Evolutionary conservation across 805 yeast genomes (phyloP), one percentile per base, ranked within the genome.

Genomic region (Saccharomycopsis selenospora): DNA sequence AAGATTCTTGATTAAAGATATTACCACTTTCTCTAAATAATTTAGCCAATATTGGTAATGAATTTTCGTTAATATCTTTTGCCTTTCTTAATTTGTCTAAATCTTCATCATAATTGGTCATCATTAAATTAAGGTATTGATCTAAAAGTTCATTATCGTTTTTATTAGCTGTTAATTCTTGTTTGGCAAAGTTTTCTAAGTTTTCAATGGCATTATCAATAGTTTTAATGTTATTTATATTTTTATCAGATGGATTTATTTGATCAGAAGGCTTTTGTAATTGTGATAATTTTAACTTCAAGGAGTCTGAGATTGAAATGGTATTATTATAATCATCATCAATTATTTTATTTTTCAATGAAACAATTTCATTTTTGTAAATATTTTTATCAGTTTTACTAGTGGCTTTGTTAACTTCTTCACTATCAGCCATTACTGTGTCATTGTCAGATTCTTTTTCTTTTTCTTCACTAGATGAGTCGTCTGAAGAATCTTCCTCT

Each of bases 11-110:
- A 55, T 73, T 77, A 58, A 75, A 76, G 53, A 76, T 62, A 57
- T 75, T 72, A 25, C 71, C 69, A 25, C 78, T 75, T 22, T 71
- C 68, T 59, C 73, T 77, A 45, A 76, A 66, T 14, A 75, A 60
- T 50, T 68, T 70, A 7, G 79, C 80, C 54, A 76, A 61, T 41
- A 73, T 56, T n/a, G 70, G 70, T 50, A 76, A 66, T 10, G 78
- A 73, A 49, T 65, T 66, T 23, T 62, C 67, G 8, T 57, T 59
- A 55, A 77, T 76, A 55, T 76, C 80, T 4, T 73, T 75, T 48
- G 71, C 71, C 52, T 68, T 64, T 48, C 82, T 67, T 51, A 77
- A 63, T 47, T 62, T 66, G 54, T 76, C 79, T 36, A 77, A 61
- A 49, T 77, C 81, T 36, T 69, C 68, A 20, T 71, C 69, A 52